Conservation (phyloP, 2,329 filamentous ascomycete species). For the Coniochaeta ligniaria region DNA sequence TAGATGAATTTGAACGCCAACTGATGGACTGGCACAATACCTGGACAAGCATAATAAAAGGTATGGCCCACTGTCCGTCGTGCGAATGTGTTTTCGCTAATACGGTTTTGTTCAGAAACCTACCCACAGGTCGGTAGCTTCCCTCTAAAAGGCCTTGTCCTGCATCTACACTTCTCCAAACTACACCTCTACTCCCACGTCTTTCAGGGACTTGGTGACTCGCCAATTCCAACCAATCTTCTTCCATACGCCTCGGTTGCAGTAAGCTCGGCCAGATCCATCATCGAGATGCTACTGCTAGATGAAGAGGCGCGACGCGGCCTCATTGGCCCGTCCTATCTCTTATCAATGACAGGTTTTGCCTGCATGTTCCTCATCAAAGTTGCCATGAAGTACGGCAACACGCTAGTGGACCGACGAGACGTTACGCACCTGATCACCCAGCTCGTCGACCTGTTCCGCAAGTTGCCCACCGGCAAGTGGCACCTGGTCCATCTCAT, state of each 20-base stretch:
- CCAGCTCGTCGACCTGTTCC: conserved; percentile 30
- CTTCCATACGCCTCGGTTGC: conserved; percentile 8
- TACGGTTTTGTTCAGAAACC: conserved; percentile 23
- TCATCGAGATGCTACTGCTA: conserved; percentile 26
- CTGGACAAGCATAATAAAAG: conserved; percentile 24
- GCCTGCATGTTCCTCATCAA: conserved; percentile 45
- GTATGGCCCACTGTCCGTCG: conserved; percentile 12
- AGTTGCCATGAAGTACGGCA: conserved; percentile 31
- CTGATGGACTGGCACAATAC: conserved; percentile 28
- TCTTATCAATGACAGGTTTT: conserved; percentile 45
- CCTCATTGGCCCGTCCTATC: conserved; percentile 35
- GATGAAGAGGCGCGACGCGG: conserved; percentile 25
- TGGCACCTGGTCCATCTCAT: conserved; percentile 39
- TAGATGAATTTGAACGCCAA: conserved; percentile 22
- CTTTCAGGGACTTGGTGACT: conserved; percentile 16
- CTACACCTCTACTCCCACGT: conserved; percentile 21
- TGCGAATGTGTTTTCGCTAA: conserved; percentile 19
- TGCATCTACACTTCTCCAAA: conserved; percentile 24
- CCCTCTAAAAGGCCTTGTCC: conserved; percentile 20
- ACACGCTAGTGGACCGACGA: conserved; percentile 27
- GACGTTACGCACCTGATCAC: conserved; percentile 28
- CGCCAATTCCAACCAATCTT: conserved; percentile 6
- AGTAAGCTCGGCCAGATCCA: conserved; percentile 23
- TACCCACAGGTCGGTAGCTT: conserved; percentile 19
- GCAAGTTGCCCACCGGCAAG: conserved; percentile 30